Evolutionary conservation across 495 filamentous ascomycete genomes (phyloP).

Genomic region (Penicillium cosmopolitanum): DNA sequence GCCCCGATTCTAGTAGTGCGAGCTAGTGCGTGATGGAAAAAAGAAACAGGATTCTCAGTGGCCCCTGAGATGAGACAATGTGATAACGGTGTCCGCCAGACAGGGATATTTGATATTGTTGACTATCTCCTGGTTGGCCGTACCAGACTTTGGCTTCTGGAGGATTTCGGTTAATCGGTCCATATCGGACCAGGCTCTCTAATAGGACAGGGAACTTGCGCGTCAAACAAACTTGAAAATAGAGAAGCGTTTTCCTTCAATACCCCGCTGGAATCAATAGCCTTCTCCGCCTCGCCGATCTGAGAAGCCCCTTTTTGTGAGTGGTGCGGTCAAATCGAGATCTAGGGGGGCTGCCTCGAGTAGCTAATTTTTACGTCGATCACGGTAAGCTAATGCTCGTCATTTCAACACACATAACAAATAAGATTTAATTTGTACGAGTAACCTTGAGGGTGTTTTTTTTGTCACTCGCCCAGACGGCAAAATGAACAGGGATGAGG

Average conservation of each 20-base stretch:
- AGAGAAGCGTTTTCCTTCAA: not conserved
- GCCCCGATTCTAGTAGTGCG: not conserved
- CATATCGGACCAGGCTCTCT: not conserved
- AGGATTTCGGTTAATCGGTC: not conserved
- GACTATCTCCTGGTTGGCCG: not conserved
- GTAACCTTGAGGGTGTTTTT: no score
- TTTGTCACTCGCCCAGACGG: no score
- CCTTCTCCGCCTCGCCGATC: not conserved
- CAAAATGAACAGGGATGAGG: no score
- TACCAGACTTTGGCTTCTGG: not conserved
- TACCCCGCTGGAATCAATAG: not conserved
- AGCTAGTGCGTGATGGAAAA: constrained; percentile 1
- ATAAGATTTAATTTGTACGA: not conserved
- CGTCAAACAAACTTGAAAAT: not conserved
- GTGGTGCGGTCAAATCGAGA: not conserved
- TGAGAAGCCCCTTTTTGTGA: not conserved
- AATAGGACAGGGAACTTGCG: no score
- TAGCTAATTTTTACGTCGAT: not conserved
- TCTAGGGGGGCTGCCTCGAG: not conserved
- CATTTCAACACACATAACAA: not conserved
- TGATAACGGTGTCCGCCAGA: not conserved
- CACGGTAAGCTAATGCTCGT: not conserved
- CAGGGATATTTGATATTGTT: not conserved
- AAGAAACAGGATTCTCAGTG: not conserved
- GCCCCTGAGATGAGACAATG: not conserved